Evolutionary conservation across 495 filamentous ascomycete genomes (phyloP), one percentile per base, ranked within the genome.

Genomic region (Aspergillus nidulans): DNA sequence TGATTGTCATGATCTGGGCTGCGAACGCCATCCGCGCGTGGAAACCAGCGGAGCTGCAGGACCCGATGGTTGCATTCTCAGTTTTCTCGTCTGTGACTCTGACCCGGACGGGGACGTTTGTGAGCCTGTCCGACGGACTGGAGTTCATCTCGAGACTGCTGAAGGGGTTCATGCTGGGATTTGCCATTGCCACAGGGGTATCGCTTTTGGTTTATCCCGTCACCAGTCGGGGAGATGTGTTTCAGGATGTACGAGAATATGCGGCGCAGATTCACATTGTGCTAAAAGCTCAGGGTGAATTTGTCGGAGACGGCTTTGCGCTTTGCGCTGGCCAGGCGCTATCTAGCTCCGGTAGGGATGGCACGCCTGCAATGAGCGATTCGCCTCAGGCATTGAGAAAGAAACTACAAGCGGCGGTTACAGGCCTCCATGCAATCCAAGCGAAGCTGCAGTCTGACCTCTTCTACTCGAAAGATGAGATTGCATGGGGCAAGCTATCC

Each of bases 1-100:
- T 94, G 1, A 86, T 92, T 58, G 77, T 82, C 58, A 82, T 85
- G 65, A 87, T 90, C 21, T 94, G 82, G 74, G 59, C 81, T 24
- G 74, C 65, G 4, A 72, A 72, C 21, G 63, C 67, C 1, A 46
- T 87, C 0, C 80, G 85, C 15, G 85, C 86, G 6, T 82, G 83
- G 56, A 71, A 77, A 21, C 85, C 87, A 1, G 78, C 64, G 57
- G 69, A 84, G 58, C 72, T 90, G 3, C 81, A 84, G 45, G 77
- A 90, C 46, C 84, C 88, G 0, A 79, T 83, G 59, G 89, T 91
- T 42, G 75, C 85, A 23, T 88, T 83, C 63, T 81, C 81, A 10
- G 88, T 91, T 55, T 79, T 90, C 55, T 74, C 80, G 12, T 84
- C 81, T 43, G 73, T 85, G 13, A 73, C 79, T 0, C 72, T 78